Conservation (phyloP, 441 rosid genomes). For the Viola pubescens region DNA sequence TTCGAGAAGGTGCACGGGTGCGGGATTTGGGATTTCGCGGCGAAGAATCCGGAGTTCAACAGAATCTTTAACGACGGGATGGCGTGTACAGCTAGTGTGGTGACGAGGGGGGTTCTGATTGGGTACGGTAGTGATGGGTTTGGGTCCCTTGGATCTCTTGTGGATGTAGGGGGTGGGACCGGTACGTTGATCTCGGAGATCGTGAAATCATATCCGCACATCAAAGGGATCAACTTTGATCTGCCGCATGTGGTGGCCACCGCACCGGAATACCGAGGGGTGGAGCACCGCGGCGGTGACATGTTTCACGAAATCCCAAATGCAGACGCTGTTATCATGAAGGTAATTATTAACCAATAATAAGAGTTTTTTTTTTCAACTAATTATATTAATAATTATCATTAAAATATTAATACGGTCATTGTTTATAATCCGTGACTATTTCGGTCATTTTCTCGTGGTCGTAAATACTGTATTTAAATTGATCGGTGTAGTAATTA, state of each 20-base stretch:
- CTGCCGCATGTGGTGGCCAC: slow-evolving; percentile 32
- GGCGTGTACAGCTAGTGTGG: slow-evolving; percentile 21
- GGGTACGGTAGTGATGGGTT: slow-evolving; percentile 27
- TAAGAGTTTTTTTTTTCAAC: background rate
- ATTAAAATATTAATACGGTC: no score
- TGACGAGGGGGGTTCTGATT: slow-evolving; percentile 10
- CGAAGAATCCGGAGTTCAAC: slow-evolving; percentile 22
- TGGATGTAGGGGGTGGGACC: slow-evolving; percentile 45
- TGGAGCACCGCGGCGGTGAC: slow-evolving; percentile 35
- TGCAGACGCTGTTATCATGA: slow-evolving; percentile 34
- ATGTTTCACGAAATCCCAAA: slow-evolving; percentile 36
- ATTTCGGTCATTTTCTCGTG: no score
- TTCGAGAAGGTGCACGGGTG: slow-evolving; percentile 35
- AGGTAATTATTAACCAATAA: slow-evolving; percentile 13
- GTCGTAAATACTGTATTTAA: no score
- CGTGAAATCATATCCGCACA: slow-evolving; percentile 29
- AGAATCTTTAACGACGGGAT: slow-evolving; percentile 26
- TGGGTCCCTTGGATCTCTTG: slow-evolving; percentile 16
- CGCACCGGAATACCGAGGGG: slow-evolving; percentile 25
- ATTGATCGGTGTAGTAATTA: no score
- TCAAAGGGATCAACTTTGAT: slow-evolving; percentile 37
- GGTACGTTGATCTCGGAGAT: slow-evolving; percentile 24
- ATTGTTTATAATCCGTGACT: no score
- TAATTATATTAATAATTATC: no score
- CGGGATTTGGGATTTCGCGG: slow-evolving; percentile 32